These are phyloP conservation scores for Amanita rimosa DNA, from an alignment of 768 basidiomycete species.

Conservation along the genomic window DNA sequence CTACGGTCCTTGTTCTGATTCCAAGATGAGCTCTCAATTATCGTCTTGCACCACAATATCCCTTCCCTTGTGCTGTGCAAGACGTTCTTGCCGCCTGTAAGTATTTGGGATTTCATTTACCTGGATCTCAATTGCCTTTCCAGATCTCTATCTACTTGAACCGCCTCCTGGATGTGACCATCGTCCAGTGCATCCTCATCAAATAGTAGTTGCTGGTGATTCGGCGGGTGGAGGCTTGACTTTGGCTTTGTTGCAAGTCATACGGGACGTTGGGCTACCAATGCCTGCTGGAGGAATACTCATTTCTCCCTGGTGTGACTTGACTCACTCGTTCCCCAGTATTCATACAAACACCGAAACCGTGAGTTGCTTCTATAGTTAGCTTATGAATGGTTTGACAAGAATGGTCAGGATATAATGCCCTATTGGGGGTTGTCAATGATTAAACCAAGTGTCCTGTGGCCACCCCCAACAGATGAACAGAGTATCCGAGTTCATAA, in stretches of 20 bases:
- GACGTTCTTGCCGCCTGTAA: slow-evolving; percentile 82
- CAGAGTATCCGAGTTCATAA: slow-evolving; percentile 45
- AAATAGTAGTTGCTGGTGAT: slow-evolving; percentile 83
- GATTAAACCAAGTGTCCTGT: slow-evolving; percentile 68
- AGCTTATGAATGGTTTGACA: not conserved
- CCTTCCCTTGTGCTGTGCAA: slow-evolving; percentile 88
- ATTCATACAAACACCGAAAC: slow-evolving; percentile 77
- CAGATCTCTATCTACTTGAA: slow-evolving; percentile 77
- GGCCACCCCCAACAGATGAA: slow-evolving; percentile 68
- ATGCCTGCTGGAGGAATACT: slow-evolving; percentile 80
- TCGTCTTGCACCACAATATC: slow-evolving; percentile 91
- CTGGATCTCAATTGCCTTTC: not conserved
- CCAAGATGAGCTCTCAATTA: slow-evolving; percentile 55
- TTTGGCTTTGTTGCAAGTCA: slow-evolving; percentile 73
- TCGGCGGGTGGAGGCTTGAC: slow-evolving; percentile 88
- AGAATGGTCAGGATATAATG: slow-evolving; percentile 54
- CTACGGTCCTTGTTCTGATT: not conserved
- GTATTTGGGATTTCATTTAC: slow-evolving; percentile 11
- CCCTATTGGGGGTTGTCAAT: slow-evolving; percentile 66
- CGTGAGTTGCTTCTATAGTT: slow-evolving; percentile 26
- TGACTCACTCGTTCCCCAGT: slow-evolving; percentile 94
- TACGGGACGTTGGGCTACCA: slow-evolving; percentile 78
- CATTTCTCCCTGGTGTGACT: slow-evolving; percentile 84
- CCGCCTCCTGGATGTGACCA: slow-evolving; percentile 77
- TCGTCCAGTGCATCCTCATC: slow-evolving; percentile 64